A percentile compares a stretch with the other conserved stretches of the same genome.
phyloP scores from a whole-genome alignment of 768 basidiomycete species.

The Dioszegia hungarica region DNA sequence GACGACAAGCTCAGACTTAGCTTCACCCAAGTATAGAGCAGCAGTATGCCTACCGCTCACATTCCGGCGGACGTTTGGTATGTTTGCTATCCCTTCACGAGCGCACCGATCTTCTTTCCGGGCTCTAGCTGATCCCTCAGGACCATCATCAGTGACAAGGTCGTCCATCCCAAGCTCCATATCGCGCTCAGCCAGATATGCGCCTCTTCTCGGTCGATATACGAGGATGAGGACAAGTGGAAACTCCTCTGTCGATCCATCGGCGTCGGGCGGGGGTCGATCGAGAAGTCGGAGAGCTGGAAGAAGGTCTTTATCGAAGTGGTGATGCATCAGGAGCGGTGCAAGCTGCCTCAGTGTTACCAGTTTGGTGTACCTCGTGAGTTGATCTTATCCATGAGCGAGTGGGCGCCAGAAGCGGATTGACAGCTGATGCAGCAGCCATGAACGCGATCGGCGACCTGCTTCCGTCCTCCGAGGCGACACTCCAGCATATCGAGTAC shows the following conservation, averaged over 20 bases:
- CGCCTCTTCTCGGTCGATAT: neutral
- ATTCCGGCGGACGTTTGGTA: no score
- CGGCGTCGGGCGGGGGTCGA: neutral
- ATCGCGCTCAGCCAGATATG: neutral
- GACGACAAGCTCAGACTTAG: no score
- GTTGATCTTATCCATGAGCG: no score
- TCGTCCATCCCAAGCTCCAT: neutral
- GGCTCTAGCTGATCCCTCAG: no score
- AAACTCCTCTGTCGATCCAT: neutral
- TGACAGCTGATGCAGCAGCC: neutral
- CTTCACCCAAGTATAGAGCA: no score
- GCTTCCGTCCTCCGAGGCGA: neutral
- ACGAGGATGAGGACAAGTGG: neutral
- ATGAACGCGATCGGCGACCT: slow-evolving; percentile 1
- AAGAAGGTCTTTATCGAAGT: neutral
- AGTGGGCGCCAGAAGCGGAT: no score
- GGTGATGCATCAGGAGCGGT: neutral
- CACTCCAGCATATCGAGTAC: neutral
- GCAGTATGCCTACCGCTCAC: no score
- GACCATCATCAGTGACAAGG: neutral
- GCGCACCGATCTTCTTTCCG: no score
- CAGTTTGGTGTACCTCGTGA: slow-evolving; percentile 4
- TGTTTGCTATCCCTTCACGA: no score
- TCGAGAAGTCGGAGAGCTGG: neutral
- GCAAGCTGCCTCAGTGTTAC: neutral